Evolutionary conservation across 2,329 filamentous ascomycete species (phyloP), one percentile per base, ranked within the genome.

Genomic region (Rhexocercosporidium sp.): DNA sequence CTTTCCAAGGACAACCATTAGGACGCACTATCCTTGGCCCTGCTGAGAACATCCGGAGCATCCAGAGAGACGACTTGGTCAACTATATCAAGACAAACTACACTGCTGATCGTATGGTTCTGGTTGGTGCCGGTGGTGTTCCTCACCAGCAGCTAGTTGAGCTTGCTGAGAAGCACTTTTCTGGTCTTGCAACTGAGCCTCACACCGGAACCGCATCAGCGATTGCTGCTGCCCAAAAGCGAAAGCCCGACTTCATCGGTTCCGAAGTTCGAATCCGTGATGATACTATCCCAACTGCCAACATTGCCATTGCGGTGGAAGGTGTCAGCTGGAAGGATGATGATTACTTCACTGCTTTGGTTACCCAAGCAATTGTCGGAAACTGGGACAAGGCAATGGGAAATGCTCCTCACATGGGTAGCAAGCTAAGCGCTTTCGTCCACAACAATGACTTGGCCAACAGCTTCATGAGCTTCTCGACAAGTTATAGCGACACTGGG

Each of bases 391-490:
- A 96, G 84, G 92, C 96, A 75, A 95, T 98, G 90, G 96, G 96
- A 79, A 97, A 96, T 82, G 96, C 96, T 68, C 91, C 94, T 73
- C 96, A 97, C 86, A 91, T 97, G 79, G 96, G 96, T 77, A 97
- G 94, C 92, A 97, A 96, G 88, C 93, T 99, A 77, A 97, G 93
- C 86, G 90, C 91, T 73, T 93, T 96, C 78, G 91, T 99, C 75
- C 92, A 96, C 87, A 90, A 97, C 83, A 89, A 98, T 84, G 91
- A 94, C 81, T 88, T 99, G 70, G 96, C 96, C 82, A 99, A 97
- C 86, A 97, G 94, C 89, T 99, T 97, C 88, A 99, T 99, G 96
- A 97, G 93, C 86, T 99, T 99, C 86, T 97, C 94, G 73, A 99
- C 96, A 74, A 97, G 93, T 87, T 99, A 99, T 85, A 98, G 94